These are phyloP conservation scores for Alternaria novae-zelandiae DNA, from an alignment of 2,329 filamentous ascomycete genomes.

Conservation along the genomic window DNA sequence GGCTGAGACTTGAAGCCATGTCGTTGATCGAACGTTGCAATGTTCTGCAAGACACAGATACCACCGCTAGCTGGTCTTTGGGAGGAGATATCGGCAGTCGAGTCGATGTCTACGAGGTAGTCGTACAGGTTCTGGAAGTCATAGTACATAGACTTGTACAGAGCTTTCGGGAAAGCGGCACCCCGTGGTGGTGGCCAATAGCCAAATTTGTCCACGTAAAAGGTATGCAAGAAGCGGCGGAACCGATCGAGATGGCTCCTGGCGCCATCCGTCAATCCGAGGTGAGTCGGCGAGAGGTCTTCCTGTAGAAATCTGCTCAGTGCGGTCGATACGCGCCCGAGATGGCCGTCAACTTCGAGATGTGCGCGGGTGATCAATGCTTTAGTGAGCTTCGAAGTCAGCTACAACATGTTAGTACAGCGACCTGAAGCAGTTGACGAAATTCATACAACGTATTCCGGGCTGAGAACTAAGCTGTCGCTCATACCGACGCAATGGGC, in stretches of 20 bases:
- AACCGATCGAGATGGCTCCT: constrained; percentile 75
- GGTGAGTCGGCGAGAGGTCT: constrained; percentile 69
- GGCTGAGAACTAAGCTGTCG: constrained; percentile 61
- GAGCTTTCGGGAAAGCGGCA: constrained; percentile 61
- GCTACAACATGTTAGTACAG: constrained; percentile 25
- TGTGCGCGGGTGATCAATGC: constrained; percentile 69
- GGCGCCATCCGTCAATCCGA: constrained; percentile 68
- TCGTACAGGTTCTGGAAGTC: constrained; percentile 77
- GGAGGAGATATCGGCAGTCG: constrained; percentile 57
- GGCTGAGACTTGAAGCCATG: constrained; percentile 66
- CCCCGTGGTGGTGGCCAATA: constrained; percentile 70
- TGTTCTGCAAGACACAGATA: constrained; percentile 72
- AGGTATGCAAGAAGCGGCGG: constrained; percentile 69
- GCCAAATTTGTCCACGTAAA: constrained; percentile 71
- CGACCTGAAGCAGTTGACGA: constrained; percentile 1
- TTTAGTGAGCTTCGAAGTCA: constrained; percentile 60
- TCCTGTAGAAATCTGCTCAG: constrained; percentile 73
- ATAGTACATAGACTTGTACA: constrained; percentile 67
- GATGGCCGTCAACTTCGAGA: constrained; percentile 68
- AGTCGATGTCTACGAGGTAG: constrained; percentile 70
- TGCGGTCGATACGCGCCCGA: constrained; percentile 64
- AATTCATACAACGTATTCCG: constrained; percentile 66
- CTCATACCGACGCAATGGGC: constrained; percentile 81
- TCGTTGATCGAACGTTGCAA: constrained; percentile 69
- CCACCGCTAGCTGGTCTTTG: constrained; percentile 67